Conservation (phyloP, 2,329 filamentous ascomycete genomes). For the Elsinoe perseae region DNA sequence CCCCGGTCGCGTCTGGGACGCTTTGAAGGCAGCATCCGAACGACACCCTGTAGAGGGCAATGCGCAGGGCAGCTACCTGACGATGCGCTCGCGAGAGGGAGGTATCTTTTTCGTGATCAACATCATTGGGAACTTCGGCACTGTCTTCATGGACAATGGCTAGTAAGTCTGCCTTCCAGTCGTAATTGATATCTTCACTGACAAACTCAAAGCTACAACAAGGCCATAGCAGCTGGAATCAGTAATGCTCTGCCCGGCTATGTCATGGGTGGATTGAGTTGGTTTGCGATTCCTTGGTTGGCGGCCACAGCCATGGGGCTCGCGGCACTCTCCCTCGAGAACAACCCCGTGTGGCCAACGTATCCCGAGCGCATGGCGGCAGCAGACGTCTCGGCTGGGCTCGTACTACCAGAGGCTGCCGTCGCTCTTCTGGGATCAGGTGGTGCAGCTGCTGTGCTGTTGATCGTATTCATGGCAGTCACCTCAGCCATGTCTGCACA, state of each 20-base stretch:
- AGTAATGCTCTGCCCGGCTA: slow-evolving; percentile 83
- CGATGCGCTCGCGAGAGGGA: slow-evolving; percentile 73
- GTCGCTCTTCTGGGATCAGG: slow-evolving; percentile 75
- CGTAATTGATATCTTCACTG: slow-evolving; percentile 5
- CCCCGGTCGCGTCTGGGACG: slow-evolving; percentile 69
- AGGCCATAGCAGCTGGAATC: slow-evolving; percentile 80
- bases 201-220: slow-evolving; percentile 59
- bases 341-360: slow-evolving; percentile 61
- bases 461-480: slow-evolving; percentile 86
- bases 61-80: slow-evolving; percentile 72
- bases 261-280: slow-evolving; percentile 74
- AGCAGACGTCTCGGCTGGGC: slow-evolving; percentile 69
- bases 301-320: slow-evolving; percentile 84
- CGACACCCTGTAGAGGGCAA: slow-evolving; percentile 73
- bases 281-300: slow-evolving; percentile 91
- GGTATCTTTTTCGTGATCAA: slow-evolving; percentile 80
- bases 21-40: slow-evolving; percentile 59
- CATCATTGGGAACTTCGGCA: slow-evolving; percentile 74
- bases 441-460: slow-evolving; percentile 67
- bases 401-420: slow-evolving; percentile 78
- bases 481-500: slow-evolving; percentile 77
- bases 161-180: slow-evolving; percentile 8
- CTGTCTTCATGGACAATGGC: slow-evolving; percentile 75
- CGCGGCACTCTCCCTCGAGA: slow-evolving; percentile 70
- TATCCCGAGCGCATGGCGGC: slow-evolving; percentile 64